Conservation (phyloP, 139 green algal genomes). For the Coelastrella sp. region DNA sequence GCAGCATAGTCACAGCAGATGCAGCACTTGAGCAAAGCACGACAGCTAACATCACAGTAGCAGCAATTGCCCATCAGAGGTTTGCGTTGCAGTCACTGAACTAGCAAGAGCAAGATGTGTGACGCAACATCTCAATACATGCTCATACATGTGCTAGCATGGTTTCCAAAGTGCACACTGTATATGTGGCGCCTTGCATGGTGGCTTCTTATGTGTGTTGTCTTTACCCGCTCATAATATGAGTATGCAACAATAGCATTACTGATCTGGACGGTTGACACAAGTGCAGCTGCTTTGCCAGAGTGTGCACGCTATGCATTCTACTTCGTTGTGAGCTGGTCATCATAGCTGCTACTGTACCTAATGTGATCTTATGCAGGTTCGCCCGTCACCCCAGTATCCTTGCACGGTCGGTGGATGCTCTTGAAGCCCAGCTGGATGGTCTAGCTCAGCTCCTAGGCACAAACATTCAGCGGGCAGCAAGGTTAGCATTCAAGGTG, state of each 20-base stretch:
- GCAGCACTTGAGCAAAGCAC: too few relatives aligned
- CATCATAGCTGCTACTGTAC: neutral
- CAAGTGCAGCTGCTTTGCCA: neutral
- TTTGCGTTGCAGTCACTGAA: too few relatives aligned
- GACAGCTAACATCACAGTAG: neutral
- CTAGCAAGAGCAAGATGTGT: too few relatives aligned
- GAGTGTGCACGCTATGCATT: neutral
- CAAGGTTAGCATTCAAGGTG: conserved; percentile 46
- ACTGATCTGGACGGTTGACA: neutral
- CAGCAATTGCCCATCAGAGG: too few relatives aligned
- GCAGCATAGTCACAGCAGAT: too few relatives aligned
- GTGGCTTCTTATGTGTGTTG: neutral
- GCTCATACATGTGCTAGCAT: too few relatives aligned
- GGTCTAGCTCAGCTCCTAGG: conserved; percentile 37
- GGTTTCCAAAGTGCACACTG: too few relatives aligned
- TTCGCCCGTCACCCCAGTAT: conserved; percentile 39
- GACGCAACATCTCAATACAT: too few relatives aligned
- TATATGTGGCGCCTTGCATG: neutral
- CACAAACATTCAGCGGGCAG: conserved; percentile 33
- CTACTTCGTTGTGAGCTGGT: neutral
- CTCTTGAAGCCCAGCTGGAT: conserved; percentile 25
- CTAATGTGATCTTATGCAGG: neutral
- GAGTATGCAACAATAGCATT: neutral
- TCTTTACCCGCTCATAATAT: neutral
- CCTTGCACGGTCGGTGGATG: conserved; percentile 29